Conservation (phyloP, 768 basidiomycete genomes). For the Sarcomyxa edulis region DNA sequence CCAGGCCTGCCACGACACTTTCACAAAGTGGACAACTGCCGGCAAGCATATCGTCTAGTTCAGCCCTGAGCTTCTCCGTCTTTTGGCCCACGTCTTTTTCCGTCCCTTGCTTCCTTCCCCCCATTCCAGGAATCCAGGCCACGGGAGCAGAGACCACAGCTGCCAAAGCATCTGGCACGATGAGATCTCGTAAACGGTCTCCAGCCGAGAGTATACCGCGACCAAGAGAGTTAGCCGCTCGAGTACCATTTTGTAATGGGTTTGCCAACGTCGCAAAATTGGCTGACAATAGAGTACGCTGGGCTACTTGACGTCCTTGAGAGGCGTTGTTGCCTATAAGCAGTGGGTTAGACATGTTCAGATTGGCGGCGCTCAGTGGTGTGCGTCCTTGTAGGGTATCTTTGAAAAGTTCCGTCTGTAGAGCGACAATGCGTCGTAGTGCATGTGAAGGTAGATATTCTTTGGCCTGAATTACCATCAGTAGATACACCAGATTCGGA, state of each 20-base stretch:
- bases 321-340: conserved; percentile 16
- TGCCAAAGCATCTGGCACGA: conserved; percentile 90
- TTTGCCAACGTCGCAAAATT: conserved; percentile 54
- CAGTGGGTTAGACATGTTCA: conserved; percentile 24
- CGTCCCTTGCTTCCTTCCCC: conserved; percentile 42
- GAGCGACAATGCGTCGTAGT: conserved; percentile 76
- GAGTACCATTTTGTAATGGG: conserved; percentile 58
- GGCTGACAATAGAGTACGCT: conserved; percentile 71
- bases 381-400: conserved; percentile 25
- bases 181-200: conserved; percentile 85
- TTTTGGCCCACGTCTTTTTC: conserved; percentile 55
- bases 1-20: conserved; percentile 77
- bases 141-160: conserved; percentile 73
- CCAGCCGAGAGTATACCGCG: conserved; percentile 84
- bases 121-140: conserved; percentile 74
- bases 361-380: conserved; percentile 27
- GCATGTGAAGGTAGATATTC: conserved; percentile 82
- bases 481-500: conserved; percentile 5
- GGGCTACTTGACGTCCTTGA: conserved; percentile 37
- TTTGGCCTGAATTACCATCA: conserved; percentile 60
- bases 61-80: conserved; percentile 67
- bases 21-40: conserved; percentile 93
- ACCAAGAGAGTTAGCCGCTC: conserved; percentile 64
- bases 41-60: conserved; percentile 87
- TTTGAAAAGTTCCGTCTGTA: conserved; percentile 83